A percentile compares a stretch with the other conserved stretches of the same genome.
Evolutionary conservation across 2,329 filamentous ascomycete genomes (phyloP).

Genomic region (Hymenoscyphus linearis): DNA sequence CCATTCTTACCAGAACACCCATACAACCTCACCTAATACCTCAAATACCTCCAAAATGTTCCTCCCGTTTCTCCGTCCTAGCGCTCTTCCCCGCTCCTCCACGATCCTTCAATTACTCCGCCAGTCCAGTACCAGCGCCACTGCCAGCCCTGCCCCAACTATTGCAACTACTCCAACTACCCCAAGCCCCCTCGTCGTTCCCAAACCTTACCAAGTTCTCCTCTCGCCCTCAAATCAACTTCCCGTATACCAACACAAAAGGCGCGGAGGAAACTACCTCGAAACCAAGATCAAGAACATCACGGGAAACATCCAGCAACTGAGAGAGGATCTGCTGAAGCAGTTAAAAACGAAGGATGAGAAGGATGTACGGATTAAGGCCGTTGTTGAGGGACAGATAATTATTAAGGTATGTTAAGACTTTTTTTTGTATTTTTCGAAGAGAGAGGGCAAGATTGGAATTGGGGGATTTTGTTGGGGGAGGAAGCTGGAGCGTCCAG

Average conservation of each 20-base stretch:
- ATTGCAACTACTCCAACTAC: too few relatives aligned
- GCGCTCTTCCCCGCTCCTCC: constrained; percentile 27
- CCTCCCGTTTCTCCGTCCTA: constrained; percentile 31
- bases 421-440: neutral
- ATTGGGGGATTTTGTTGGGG: neutral
- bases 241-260: constrained; percentile 69
- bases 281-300: constrained; percentile 74
- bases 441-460: neutral
- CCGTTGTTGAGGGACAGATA: constrained; percentile 62
- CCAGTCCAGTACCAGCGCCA: constrained; percentile 5
- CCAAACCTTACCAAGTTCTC: constrained; percentile 47
- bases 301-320: constrained; percentile 61
- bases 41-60: constrained; percentile 13
- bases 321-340: constrained; percentile 59
- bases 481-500: neutral
- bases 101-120: constrained; percentile 28
- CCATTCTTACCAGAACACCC: neutral
- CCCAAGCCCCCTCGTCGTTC: too few relatives aligned
- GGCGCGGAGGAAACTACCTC: constrained; percentile 70
- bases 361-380: constrained; percentile 42
- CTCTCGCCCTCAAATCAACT: constrained; percentile 67
- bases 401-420: constrained; percentile 57
- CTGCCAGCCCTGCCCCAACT: too few relatives aligned
- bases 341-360: constrained; percentile 47
- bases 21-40: constrained; percentile 2